Percentiles rank a stretch among this genome's conserved stretches.
These are phyloP conservation scores for Apiotrichum sp. DNA, from an alignment of 1,284 basidiomycete genomes.

Conservation along the genomic window DNA sequence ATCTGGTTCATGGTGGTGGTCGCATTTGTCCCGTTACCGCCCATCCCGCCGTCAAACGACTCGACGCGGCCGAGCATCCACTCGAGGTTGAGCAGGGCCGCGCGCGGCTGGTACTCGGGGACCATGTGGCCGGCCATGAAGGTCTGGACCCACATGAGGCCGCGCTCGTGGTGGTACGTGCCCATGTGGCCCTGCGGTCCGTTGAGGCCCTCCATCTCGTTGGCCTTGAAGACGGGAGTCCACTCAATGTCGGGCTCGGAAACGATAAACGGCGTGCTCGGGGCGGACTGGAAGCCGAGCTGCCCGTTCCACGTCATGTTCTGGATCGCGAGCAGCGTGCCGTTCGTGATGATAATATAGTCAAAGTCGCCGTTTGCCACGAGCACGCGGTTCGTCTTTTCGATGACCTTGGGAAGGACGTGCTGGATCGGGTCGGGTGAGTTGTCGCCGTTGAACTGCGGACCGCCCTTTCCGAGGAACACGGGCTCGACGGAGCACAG, in stretches of 20 bases:
- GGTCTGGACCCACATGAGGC: conserved; percentile 23
- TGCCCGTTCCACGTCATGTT: conserved; percentile 36
- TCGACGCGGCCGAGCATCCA: conserved; percentile 23
- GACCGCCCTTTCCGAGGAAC: conserved; percentile 49
- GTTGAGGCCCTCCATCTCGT: not conserved
- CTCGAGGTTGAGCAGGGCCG: conserved; percentile 15
- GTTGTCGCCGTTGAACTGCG: conserved; percentile 47
- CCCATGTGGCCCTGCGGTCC: conserved; percentile 21
- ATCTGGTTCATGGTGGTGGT: no score
- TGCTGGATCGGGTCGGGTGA: conserved; percentile 54
- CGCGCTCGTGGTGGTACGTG: conserved; percentile 21
- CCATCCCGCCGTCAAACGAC: not conserved
- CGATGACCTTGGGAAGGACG: conserved; percentile 37
- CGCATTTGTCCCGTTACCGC: not conserved
- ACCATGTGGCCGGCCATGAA: conserved; percentile 20
- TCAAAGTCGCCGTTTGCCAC: conserved; percentile 57
- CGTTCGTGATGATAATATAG: conserved; percentile 8
- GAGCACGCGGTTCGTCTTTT: conserved; percentile 63
- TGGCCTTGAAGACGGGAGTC: not conserved
- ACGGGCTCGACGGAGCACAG: conserved; percentile 59
- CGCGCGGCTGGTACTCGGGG: conserved; percentile 18
- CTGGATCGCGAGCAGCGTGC: conserved; percentile 32
- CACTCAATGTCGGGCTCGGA: conserved; percentile 1
- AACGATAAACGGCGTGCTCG: conserved; percentile 11
- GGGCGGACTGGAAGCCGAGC: conserved; percentile 21